Percentiles rank a stretch among this genome's conserved stretches.
These are phyloP conservation scores for Sarcodon aspratus DNA, from an alignment of 768 basidiomycete genomes.

Conservation along the genomic window DNA sequence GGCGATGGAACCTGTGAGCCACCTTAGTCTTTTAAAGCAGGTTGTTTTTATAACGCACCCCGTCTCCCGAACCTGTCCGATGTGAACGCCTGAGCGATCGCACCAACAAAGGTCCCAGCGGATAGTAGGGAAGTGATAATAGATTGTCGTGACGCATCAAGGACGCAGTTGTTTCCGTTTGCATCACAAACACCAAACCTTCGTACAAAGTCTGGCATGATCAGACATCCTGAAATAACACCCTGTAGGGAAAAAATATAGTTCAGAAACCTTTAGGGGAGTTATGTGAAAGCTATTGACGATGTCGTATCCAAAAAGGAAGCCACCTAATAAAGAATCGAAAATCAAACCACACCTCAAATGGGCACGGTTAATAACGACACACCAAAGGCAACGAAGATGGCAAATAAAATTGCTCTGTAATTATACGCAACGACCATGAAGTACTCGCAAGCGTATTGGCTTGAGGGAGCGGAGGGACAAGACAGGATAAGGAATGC, in stretches of 20 bases:
- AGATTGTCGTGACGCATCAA: constrained; percentile 41
- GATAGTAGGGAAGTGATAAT: background rate
- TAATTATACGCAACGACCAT: constrained; percentile 48
- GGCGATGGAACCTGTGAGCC: constrained; percentile 43
- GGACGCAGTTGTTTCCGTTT: constrained; percentile 30
- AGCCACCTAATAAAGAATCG: constrained; percentile 25
- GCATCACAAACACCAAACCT: constrained; percentile 48
- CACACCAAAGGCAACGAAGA: constrained; percentile 67
- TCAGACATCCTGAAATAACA: constrained; percentile 50
- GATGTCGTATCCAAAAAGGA: constrained; percentile 68
- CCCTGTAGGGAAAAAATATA: too few species aligned
- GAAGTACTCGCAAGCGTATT: too few species aligned
- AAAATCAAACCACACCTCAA: background rate
- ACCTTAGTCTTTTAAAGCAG: too few species aligned
- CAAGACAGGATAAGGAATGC: too few species aligned
- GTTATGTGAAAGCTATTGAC: constrained; percentile 21
- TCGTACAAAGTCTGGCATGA: constrained; percentile 66
- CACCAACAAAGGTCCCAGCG: constrained; percentile 26
- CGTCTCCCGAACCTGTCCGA: constrained; percentile 62
- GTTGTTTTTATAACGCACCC: too few species aligned
- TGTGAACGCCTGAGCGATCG: constrained; percentile 62
- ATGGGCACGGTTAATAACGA: constrained; percentile 1
- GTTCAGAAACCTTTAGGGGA: background rate
- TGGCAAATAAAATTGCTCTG: constrained; percentile 50
- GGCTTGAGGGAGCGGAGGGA: too few species aligned